Base-by-base conservation (phyloP, 257 asterid genomes). In the Nicotiana knightiana region DNA sequence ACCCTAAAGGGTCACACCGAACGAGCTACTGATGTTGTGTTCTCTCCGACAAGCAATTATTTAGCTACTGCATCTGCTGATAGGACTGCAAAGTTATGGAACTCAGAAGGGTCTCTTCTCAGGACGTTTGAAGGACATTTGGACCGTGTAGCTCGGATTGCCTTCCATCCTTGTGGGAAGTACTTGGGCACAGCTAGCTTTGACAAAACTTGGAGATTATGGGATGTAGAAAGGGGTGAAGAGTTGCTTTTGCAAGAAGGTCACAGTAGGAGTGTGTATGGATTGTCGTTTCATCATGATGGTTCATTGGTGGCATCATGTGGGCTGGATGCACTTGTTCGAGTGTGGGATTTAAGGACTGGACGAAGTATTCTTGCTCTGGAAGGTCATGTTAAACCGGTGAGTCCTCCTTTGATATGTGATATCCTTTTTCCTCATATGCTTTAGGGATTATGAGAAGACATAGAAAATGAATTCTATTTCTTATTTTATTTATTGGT, bases 171-270 rank as follows among this genome's bases (percentile, higher is more conserved):
- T 48, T 88, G 95, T 0, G 99, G 99, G 55, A 96, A 85, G 79
- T 96, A 94, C 90, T 87, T 96, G 85, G 99, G 97, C 78, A 93
- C 99, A 21, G 86, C 98, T 81, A 91, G 99, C 89, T 96, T 90
- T 86, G 98, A 96, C 88, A 91, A 90, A 83, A 96, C 99, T 61
- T 96, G 98, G 98, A 91, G 98, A 86, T 83, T 96, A 81, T 96
- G 99, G 99, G 93, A 96, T 86, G 97, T 94, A 59, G 99, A 96
- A 85, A 90, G 97, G 57, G 97, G 99, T 68, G 97, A 91, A 79
- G 98, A 93, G 90, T 86, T 94, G 82, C 98, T 96, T 86, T 94
- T 94, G 86, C 99, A 96, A 87, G 99, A 96, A 92, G 99, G 98
- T 68, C 98, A 94, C 82, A 96, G 98, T 81, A 93, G 98, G 87